Evolutionary conservation across 2,329 filamentous ascomycete genomes (phyloP).

Genomic region (Pseudopithomyces chartarum): DNA sequence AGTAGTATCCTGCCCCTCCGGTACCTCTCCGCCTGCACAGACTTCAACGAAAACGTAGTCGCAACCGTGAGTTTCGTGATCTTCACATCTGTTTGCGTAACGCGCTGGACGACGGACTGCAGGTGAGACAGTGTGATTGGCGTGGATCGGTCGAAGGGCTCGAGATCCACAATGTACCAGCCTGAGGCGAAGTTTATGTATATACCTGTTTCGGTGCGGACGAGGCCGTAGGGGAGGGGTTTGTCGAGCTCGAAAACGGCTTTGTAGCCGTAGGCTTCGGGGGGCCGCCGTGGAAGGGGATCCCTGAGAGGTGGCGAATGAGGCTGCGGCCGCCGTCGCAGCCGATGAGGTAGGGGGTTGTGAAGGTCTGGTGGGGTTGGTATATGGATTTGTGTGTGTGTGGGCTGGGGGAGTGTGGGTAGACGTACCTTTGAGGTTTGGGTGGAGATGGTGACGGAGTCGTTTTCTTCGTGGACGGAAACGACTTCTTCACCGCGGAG

Average conservation of each 20-base stretch:
- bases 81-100: too few relatives aligned
- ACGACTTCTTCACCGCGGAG: not conserved
- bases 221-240: not conserved
- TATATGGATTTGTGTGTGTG: not conserved
- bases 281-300: not conserved
- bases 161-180: not conserved
- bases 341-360: conserved; percentile 9
- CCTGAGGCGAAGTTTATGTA: not conserved
- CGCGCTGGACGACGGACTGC: not conserved
- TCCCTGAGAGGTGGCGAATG: conserved; percentile 6
- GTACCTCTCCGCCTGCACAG: not conserved
- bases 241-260: not conserved
- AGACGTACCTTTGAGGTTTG: too few relatives aligned
- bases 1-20: conserved; percentile 4
- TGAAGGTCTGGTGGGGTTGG: too few relatives aligned
- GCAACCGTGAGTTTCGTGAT: too few relatives aligned
- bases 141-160: not conserved
- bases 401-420: too few relatives aligned
- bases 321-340: conserved; percentile 9
- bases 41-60: too few relatives aligned
- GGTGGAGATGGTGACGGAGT: not conserved
- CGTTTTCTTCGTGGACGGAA: not conserved
- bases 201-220: not conserved
- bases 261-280: not conserved
- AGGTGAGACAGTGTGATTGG: not conserved